phyloP scores from a whole-genome alignment of 345 rosid genomes.

The Citrus inodora region DNA sequence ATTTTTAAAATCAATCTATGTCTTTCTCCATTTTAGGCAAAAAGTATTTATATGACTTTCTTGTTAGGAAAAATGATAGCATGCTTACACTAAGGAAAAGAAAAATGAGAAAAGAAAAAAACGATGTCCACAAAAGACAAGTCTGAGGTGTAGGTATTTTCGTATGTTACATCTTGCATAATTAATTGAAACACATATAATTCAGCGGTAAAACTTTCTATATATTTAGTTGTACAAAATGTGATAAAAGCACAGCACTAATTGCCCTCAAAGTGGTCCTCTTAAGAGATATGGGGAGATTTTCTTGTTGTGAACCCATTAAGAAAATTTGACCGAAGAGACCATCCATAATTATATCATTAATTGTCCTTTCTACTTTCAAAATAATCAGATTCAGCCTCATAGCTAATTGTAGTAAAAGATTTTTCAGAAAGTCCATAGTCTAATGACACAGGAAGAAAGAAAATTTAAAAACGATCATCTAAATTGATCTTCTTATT shows the following conservation, averaged over 20 bases:
- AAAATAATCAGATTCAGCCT: not conserved
- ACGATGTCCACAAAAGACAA: not conserved
- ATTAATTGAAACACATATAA: not conserved
- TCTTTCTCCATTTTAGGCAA: not conserved
- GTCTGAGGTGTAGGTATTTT: not conserved
- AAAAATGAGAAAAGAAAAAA: not conserved
- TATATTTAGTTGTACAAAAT: too few relatives aligned
- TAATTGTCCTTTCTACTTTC: not conserved
- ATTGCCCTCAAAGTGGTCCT: conserved; percentile 29
- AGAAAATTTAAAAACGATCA: not conserved
- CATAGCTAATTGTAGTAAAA: conserved; percentile 15
- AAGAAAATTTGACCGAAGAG: not conserved
- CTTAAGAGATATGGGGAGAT: conserved; percentile 19
- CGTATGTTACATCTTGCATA: not conserved
- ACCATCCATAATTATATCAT: not conserved
- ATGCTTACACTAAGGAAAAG: not conserved
- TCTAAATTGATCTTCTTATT: not conserved
- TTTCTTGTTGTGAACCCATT: conserved; percentile 21
- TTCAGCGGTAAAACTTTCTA: not conserved
- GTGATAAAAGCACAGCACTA: not conserved
- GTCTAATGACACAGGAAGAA: not conserved
- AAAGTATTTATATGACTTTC: not conserved
- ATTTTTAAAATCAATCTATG: not conserved
- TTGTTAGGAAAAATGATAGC: not conserved
- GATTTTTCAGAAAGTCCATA: conserved; percentile 8